Evolutionary conservation across 2,329 filamentous ascomycete genomes (phyloP).

Genomic region (Periconia macrospinosa): DNA sequence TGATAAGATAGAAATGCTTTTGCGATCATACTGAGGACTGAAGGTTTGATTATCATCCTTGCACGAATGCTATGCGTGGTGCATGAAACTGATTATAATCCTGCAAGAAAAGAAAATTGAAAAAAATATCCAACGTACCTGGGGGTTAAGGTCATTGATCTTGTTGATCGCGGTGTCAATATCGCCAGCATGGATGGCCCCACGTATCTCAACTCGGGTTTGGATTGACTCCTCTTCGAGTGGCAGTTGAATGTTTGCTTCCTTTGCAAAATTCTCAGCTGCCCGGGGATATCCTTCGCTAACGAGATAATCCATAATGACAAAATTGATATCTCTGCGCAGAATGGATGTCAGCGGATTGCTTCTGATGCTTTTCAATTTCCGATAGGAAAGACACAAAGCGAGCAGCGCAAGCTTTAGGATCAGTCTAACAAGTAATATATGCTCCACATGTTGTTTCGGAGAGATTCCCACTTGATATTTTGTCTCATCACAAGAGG

Average conservation of each 20-base stretch:
- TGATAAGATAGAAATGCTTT: slow-evolving; percentile 11
- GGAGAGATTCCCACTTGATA: slow-evolving; percentile 99
- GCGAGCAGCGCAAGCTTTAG: slow-evolving; percentile 24
- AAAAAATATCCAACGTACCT: slow-evolving; percentile 64
- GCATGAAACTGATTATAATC: slow-evolving; percentile 99
- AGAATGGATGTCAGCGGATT: slow-evolving; percentile 25
- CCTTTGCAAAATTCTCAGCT: slow-evolving; percentile 88
- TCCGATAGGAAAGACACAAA: slow-evolving; percentile 6
- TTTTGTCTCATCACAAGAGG: slow-evolving; percentile 75
- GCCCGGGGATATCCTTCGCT: slow-evolving; percentile 93
- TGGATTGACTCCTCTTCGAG: slow-evolving; percentile 74
- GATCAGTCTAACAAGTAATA: slow-evolving; percentile 77
- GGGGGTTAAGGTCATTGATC: slow-evolving; percentile 86
- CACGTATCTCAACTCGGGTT: slow-evolving; percentile 78
- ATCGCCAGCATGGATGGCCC: slow-evolving; percentile 81
- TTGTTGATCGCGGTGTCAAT: slow-evolving; percentile 83
- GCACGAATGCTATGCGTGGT: slow-evolving; percentile 95
- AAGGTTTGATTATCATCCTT: slow-evolving; percentile 87
- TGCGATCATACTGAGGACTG: slow-evolving; percentile 80
- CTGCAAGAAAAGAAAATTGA: slow-evolving; percentile 57
- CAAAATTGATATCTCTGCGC: slow-evolving; percentile 84
- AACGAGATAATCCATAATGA: slow-evolving; percentile 96
- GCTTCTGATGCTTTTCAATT: not conserved
- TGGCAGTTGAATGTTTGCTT: slow-evolving; percentile 81
- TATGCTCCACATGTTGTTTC: slow-evolving; percentile 91